Evolutionary conservation across 1,284 basidiomycete species (phyloP).

Genomic region (Ustilago curta): DNA sequence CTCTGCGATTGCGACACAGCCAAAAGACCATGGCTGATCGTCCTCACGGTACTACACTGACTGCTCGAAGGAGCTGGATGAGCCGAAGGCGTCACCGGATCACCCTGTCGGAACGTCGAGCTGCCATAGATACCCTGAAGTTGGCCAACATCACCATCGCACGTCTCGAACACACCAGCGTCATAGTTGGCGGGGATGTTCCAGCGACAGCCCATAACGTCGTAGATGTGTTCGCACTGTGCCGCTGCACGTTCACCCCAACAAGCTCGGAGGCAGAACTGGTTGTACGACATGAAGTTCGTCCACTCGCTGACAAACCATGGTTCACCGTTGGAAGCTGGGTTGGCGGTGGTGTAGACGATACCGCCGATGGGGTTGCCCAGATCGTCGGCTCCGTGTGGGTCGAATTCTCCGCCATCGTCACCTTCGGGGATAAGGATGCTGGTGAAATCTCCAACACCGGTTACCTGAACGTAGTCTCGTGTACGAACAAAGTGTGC

Average conservation of each 20-base stretch:
- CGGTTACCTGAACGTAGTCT: slow-evolving; percentile 65
- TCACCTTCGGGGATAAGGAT: slow-evolving; percentile 53
- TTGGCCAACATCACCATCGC: slow-evolving; percentile 55
- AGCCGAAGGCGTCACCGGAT: slow-evolving; percentile 42
- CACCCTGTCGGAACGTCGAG: slow-evolving; percentile 62
- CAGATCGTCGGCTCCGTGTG: slow-evolving; percentile 62
- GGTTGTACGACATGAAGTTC: slow-evolving; percentile 63
- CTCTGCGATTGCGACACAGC: slow-evolving; percentile 9
- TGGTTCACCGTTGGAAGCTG: slow-evolving; percentile 44
- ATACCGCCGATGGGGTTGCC: slow-evolving; percentile 65
- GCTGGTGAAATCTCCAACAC: slow-evolving; percentile 56
- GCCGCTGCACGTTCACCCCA: slow-evolving; percentile 51
- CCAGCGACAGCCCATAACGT: slow-evolving; percentile 63
- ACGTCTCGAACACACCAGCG: slow-evolving; percentile 57
- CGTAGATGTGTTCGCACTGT: slow-evolving; percentile 66
- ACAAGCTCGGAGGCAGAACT: slow-evolving; percentile 65
- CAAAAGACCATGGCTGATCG: slow-evolving; percentile 40
- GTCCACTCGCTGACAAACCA: slow-evolving; percentile 55
- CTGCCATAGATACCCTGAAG: slow-evolving; percentile 60
- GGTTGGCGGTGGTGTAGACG: slow-evolving; percentile 62
- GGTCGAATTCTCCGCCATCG: slow-evolving; percentile 65
- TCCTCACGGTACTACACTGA: slow-evolving; percentile 30
- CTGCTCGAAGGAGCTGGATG: slow-evolving; percentile 43
- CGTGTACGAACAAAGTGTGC: slow-evolving; percentile 65
- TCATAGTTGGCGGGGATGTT: slow-evolving; percentile 63